Evolutionary conservation across 352 stramenopile species (phyloP), one percentile per base, ranked within the genome.

Genomic region (Phytophthora nicotianae): DNA sequence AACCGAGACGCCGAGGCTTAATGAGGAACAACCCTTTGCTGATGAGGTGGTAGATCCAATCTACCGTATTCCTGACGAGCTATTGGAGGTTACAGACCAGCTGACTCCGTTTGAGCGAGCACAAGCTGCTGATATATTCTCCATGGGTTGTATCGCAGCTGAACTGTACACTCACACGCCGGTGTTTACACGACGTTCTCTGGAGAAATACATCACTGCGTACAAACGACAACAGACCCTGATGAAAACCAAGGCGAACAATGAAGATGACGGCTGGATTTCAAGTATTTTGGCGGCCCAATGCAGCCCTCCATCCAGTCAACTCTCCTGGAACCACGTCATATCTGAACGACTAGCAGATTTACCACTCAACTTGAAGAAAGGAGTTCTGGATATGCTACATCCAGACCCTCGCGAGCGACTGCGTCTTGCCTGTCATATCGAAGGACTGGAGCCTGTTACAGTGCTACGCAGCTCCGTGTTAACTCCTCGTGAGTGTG

Each of bases 121-220:
- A 20, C 65, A 68, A 55, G 74, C 77, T 14, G 72, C 71, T 1
- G 78, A 91, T 45, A 62, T 79, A 13, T 93, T 93, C 50, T 68
- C 79, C 1, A 57, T 95, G 20, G 86, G 83, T 0, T 91, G 84
- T 41, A 63, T 91, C 21, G 79, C 86, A 27, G 81, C 81, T 0
- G 86, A 95, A 58, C 65, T 93, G 14, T 95, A 90, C 50, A 82
- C 72, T 1, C 52, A 61, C 5, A 48, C 47, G 3, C 79, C 84
- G 1, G 58, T 95, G 5, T 95, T 95, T 52, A 89, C 83, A 7
- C 58, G 64, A 9, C 65, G 55, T 2, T 88, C 77, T 7, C 35
- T 90, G 24, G 40, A 66, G 13, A 52, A 79, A 0, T 92, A 89
- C 43, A 43, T 77, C 3, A 11, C 24, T 16, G 35, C 58, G 17